Evolutionary conservation across 2,329 filamentous ascomycete species (phyloP), one percentile per base, ranked within the genome.

Genomic region (Gliomastix tumulicola): DNA sequence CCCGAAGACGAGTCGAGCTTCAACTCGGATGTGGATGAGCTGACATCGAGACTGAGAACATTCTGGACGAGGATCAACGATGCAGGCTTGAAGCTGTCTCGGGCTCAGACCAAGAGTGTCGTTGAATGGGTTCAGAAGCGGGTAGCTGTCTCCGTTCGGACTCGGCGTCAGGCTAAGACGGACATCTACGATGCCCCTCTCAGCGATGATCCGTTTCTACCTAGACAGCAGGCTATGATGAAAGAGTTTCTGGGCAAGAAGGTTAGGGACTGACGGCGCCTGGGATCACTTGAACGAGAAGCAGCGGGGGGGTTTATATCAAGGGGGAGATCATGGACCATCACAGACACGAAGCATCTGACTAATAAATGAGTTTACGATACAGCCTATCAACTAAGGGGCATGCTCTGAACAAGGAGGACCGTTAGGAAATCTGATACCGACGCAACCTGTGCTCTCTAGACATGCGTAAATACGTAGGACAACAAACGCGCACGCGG

Each of bases 101-200:
- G 84, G 21, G 83, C 85, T 21, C 79, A 94, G 50, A 79, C 84
- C 11, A 95, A 94, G 59, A 79, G 79, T 37, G 70, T 73, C 10
- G 68, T 94, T 27, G 84, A 94, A 49, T 72, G 79, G 39, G 63
- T 95, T n/a, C 73, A 81, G 40, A 79, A 84, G 49, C 76, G 89
- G 38, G 66, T 96, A 12, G 62, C 79, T 32, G 79, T 83, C 53
- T 73, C 76, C 4, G 80, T 90, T 33, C 71, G 88, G 34, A 84
- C 84, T 10, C 74, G 72, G 46, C 69, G 66, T 32, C 70, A 64
- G 34, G 66, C 66, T 10, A 76, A 71, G 49, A 66, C 65, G 40
- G 71, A 63, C 44, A 66, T 76, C 5, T 76, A 72, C 44, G 68
- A 69, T 20, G 30, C 21, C 10, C 15, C 33, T 15, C 15, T 18